These are phyloP conservation scores for Solanum microdontum DNA, from an alignment of 257 asterid species.

Conservation along the genomic window DNA sequence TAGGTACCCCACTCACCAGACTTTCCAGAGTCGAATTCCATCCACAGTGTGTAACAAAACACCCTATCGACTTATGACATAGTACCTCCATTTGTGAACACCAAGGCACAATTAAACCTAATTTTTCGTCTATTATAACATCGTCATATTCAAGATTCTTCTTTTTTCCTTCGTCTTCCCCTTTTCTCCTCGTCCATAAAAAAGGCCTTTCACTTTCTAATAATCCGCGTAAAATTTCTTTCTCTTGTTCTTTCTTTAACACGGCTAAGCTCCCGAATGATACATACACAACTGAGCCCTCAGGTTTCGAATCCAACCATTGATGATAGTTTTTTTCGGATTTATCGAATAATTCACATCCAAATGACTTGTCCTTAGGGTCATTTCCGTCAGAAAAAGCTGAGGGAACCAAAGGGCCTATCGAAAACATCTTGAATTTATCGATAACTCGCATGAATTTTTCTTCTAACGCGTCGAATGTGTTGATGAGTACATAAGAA, in stretches of 20 bases:
- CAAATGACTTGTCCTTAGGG: slow-evolving; percentile 24
- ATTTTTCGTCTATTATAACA: not conserved
- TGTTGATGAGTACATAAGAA: not conserved
- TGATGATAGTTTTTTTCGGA: slow-evolving; percentile 12
- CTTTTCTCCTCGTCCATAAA: not conserved
- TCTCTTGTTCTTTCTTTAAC: not conserved
- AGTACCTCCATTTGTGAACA: not conserved
- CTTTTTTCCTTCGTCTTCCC: not conserved
- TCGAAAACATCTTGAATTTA: not conserved
- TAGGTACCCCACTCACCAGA: not conserved
- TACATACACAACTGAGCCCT: slow-evolving; percentile 35
- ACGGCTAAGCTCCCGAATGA: slow-evolving; percentile 15
- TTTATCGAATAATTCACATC: slow-evolving; percentile 28
- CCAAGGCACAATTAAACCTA: not conserved
- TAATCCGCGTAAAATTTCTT: not conserved
- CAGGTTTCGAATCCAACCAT: slow-evolving; percentile 33
- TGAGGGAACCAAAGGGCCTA: not conserved
- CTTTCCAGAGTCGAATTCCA: not conserved
- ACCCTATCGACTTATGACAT: not conserved
- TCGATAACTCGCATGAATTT: not conserved
- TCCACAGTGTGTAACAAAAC: not conserved
- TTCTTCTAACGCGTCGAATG: not conserved
- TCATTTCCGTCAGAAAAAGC: slow-evolving; percentile 1
- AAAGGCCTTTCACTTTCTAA: not conserved
- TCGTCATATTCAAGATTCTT: not conserved